These are phyloP conservation scores for Phytophthora crassamura DNA, from an alignment of 352 stramenopile species.

Conservation along the genomic window DNA sequence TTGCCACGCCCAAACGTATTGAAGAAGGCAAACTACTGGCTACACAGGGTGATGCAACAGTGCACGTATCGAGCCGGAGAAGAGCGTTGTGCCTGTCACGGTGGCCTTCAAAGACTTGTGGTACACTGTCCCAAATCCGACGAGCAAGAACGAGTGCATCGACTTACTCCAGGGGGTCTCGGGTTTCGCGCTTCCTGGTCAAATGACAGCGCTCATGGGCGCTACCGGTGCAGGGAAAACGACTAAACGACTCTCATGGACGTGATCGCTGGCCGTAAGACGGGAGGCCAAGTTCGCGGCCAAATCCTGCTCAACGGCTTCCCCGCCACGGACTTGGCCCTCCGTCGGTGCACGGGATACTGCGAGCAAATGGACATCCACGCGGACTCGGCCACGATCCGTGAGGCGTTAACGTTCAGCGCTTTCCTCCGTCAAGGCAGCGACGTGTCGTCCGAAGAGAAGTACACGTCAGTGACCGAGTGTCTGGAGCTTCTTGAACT, in stretches of 20 bases:
- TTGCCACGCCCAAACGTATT: conserved; percentile 26
- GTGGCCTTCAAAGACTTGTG: conserved; percentile 48
- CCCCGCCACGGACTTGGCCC: no score
- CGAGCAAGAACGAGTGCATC: conserved; percentile 36
- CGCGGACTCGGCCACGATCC: no score
- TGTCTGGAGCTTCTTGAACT: conserved; percentile 53
- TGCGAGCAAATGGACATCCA: no score
- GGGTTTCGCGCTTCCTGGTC: conserved; percentile 57
- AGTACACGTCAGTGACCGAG: conserved; percentile 48
- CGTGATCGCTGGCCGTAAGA: no score
- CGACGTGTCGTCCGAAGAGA: conserved; percentile 38
- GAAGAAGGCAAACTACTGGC: conserved; percentile 5
- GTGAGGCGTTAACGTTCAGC: no score
- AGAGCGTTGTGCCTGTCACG: conserved; percentile 41
- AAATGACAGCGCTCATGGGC: no score
- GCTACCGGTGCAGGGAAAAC: no score
- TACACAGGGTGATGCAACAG: conserved; percentile 2
- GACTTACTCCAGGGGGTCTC: conserved; percentile 80
- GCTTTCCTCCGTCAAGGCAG: conserved; percentile 64
- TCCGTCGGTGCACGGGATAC: no score
- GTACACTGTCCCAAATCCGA: conserved; percentile 49
- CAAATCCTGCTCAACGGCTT: no score
- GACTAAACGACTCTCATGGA: no score
- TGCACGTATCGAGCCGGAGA: conserved; percentile 14
- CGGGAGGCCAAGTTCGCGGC: no score